phyloP scores from a whole-genome alignment of 2,329 filamentous ascomycete genomes.

The Ceratocystis cacaofunesta region DNA sequence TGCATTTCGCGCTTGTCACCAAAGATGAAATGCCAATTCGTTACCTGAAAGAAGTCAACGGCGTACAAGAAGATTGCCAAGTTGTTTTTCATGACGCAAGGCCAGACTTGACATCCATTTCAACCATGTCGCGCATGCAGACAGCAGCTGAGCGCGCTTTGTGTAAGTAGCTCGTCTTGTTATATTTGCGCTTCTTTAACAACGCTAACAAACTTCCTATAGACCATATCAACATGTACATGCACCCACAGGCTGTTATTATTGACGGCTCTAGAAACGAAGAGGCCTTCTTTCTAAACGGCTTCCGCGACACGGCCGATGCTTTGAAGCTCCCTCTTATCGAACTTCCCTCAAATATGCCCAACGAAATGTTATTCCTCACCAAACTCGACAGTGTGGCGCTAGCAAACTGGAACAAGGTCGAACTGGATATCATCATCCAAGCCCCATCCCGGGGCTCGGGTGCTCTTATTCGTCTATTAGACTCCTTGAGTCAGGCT shows the following conservation, averaged over 20 bases:
- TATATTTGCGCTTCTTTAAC: neutral
- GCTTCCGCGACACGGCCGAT: conserved; percentile 40
- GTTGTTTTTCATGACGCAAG: conserved; percentile 58
- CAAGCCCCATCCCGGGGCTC: conserved; percentile 57
- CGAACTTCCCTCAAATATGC: conserved; percentile 51
- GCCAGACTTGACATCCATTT: conserved; percentile 55
- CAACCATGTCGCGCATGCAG: conserved; percentile 55
- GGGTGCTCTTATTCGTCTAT: conserved; percentile 59
- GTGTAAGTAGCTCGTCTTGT: conserved; percentile 28
- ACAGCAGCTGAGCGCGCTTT: conserved; percentile 49
- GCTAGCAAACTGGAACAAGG: conserved; percentile 63
- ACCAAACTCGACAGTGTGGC: conserved; percentile 60
- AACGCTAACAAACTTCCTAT: conserved; percentile 9
- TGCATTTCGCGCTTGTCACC: conserved; percentile 72
- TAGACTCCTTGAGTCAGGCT: conserved; percentile 58
- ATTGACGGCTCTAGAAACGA: conserved; percentile 55
- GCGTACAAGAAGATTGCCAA: conserved; percentile 55
- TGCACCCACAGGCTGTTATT: conserved; percentile 64
- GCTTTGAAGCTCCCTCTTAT: conserved; percentile 49
- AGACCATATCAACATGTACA: conserved; percentile 54
- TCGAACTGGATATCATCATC: conserved; percentile 68
- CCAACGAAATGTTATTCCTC: conserved; percentile 58
- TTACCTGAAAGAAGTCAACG: conserved; percentile 61
- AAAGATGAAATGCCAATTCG: conserved; percentile 53
- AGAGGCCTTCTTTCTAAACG: conserved; percentile 50